Evolutionary conservation across 164 flowering plant genomes (phyloP).

Genomic region (Amborella trichopoda): DNA sequence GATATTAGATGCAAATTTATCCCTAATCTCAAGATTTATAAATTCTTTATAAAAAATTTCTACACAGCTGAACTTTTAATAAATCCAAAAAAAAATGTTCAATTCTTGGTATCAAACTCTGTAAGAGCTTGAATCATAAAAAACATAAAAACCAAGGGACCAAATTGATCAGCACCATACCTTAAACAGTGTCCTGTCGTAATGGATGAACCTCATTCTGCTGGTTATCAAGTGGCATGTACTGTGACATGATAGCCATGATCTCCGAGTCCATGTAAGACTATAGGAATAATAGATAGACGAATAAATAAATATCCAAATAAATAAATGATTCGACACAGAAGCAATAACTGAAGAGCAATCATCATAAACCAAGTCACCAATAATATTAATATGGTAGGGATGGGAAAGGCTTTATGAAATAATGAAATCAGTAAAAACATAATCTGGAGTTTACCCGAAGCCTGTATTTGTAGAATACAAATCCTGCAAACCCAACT

Average conservation of each 20-base stretch:
- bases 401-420: no score
- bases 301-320: no score
- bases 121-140: neutral
- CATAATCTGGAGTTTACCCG: no score
- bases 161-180: neutral
- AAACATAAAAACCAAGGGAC: neutral
- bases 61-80: no score
- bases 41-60: no score
- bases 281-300: slow-evolving; percentile 33
- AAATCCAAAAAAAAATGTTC: neutral
- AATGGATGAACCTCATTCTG: slow-evolving; percentile 42
- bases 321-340: no score
- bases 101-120: neutral
- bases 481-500: slow-evolving; percentile 51
- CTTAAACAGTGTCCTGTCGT: slow-evolving; percentile 32
- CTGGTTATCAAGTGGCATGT: slow-evolving; percentile 84
- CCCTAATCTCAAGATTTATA: no score
- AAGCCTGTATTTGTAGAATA: slow-evolving; percentile 87
- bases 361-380: no score
- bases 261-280: slow-evolving; percentile 96
- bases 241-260: slow-evolving; percentile 94
- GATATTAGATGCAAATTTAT: no score
- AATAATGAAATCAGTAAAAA: no score
- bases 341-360: no score
- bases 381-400: no score